Base-by-base conservation (phyloP, 768 basidiomycete species). In the Tylopilus sp. region DNA sequence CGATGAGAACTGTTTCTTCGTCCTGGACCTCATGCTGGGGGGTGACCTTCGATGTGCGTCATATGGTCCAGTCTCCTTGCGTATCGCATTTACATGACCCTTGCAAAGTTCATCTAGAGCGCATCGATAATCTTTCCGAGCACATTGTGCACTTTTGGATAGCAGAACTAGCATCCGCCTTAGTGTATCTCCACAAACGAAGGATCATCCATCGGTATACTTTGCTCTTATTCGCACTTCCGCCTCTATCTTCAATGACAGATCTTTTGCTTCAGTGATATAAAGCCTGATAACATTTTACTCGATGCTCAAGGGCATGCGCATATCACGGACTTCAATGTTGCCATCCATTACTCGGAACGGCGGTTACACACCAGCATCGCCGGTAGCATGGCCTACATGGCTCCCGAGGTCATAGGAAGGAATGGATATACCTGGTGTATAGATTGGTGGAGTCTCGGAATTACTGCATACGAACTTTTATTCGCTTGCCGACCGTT, bases 331-430 rank as follows among this genome's bases (percentile, higher is more conserved):
- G 97, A 99, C 72, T 97, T 99, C 75, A 99, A 99, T 64, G 94
- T 99, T 58, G 97, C 95, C 21, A 95, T 98, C 8, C 95, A 98
- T 69, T 98, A 93, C 67, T 95, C 95, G 11, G 89, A 91, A 53
- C 79, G 86, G 47, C 81, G 95, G 31, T 63, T 88, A 54, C 86
- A 98, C 69, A 93, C 91, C 0, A 92, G 91, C 53, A 89, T 99
- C 15, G 95, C 97, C 7, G 97, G 97, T 4, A 94, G 91, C 63
- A 95, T 99, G 92, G 95, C 97, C 0, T 99, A 99, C 73, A 99
- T 99, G 97, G 95, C 95, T 10, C 95, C 95, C 0, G 93, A 99
- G 69, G 88, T 99, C n/a, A 78, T 98, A 40, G 82, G 81, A 46
- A 86, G 89, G 63, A 86, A 84, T 63, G 97, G 97, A 15, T 99